Conservation (phyloP, 2,329 filamentous ascomycete genomes). For the Gaeumannomyces tritici region DNA sequence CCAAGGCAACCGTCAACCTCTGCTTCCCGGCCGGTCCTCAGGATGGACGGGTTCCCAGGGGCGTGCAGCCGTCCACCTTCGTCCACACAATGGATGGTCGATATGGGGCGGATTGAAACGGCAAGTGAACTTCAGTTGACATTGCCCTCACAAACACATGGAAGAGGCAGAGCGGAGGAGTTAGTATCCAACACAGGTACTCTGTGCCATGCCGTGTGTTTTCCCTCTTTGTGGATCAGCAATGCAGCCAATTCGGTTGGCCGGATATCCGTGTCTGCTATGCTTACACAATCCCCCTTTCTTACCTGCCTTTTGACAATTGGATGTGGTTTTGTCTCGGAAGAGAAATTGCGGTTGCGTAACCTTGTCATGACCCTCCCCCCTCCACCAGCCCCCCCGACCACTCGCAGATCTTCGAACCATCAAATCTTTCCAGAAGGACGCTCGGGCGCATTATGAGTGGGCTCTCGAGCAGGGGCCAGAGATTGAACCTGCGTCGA, state of each 20-base stretch:
- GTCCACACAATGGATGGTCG: background rate
- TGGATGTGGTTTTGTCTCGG: background rate
- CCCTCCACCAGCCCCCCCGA: background rate
- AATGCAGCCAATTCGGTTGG: background rate
- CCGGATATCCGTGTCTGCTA: background rate
- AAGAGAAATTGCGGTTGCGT: background rate
- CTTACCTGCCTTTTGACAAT: background rate
- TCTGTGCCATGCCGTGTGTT: too few species aligned
- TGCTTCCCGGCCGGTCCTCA: background rate
- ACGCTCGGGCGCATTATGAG: background rate
- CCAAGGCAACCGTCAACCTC: background rate
- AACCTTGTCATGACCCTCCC: background rate
- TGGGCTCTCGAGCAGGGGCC: background rate
- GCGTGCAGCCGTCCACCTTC: background rate
- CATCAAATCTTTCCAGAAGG: background rate
- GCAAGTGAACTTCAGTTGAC: background rate
- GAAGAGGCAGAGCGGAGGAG: background rate
- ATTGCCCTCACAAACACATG: background rate
- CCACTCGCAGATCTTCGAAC: background rate
- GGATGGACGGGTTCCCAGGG: background rate
- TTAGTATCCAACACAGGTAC: too few species aligned
- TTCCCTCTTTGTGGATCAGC: too few species aligned
- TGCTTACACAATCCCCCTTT: background rate
- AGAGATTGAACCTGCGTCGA: background rate
- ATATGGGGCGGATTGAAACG: background rate